phyloP scores from a whole-genome alignment of 495 filamentous ascomycete genomes.

The Hamigera avellanea region DNA sequence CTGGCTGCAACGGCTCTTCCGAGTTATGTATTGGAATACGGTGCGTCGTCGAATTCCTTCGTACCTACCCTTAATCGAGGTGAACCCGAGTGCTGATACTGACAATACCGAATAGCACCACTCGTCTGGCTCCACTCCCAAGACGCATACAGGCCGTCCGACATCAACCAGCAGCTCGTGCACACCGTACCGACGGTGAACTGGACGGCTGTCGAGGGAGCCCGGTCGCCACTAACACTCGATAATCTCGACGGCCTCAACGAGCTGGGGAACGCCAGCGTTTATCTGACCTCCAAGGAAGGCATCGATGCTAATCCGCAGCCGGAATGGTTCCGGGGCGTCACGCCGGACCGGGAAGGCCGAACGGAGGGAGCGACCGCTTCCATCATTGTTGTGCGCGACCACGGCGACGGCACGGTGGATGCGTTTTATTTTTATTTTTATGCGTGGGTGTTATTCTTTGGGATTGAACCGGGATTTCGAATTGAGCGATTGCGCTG shows the following conservation, averaged over 20 bases:
- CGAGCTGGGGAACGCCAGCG: constrained; percentile 29
- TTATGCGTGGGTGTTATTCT: no score
- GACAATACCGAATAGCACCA: constrained; percentile 27
- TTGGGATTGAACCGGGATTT: no score
- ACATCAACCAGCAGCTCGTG: constrained; percentile 42
- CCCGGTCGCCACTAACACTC: constrained; percentile 36
- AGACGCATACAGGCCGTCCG: constrained; percentile 48
- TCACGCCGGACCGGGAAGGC: constrained; percentile 34
- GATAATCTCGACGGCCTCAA: constrained; percentile 46
- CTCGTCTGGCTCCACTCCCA: constrained; percentile 44
- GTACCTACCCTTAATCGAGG: no score
- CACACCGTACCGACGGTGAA: constrained; percentile 45
- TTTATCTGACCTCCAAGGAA: constrained; percentile 49
- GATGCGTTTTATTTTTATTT: constrained; percentile 66
- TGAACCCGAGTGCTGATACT: no score
- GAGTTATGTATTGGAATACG: constrained; percentile 17
- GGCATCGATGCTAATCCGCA: constrained; percentile 37
- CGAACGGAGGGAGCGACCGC: constrained; percentile 34
- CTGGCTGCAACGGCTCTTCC: no score
- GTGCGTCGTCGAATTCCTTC: constrained; percentile 6
- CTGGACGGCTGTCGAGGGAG: constrained; percentile 29
- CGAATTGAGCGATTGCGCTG: no score
- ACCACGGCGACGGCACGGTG: constrained; percentile 40
- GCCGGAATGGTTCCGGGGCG: constrained; percentile 42
- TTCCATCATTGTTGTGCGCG: constrained; percentile 42